phyloP scores from a whole-genome alignment of 192 early-diverging fungal genomes.

The Endogone sp. region DNA sequence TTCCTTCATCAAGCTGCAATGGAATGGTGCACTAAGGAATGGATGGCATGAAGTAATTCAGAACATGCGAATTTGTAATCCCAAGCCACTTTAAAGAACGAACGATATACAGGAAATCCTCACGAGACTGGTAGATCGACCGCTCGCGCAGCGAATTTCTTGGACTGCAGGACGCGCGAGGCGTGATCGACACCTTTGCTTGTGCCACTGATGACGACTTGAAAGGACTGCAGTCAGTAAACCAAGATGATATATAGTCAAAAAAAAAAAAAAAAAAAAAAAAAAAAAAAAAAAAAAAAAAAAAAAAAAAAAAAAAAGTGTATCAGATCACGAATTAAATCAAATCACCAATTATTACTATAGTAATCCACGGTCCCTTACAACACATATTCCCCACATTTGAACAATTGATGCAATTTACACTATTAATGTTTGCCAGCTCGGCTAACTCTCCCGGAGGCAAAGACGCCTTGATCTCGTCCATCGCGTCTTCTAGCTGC shows the following conservation, averaged over 20 bases:
- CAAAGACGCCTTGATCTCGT: slow-evolving; percentile 53
- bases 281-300: too few relatives aligned
- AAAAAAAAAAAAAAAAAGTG: too few relatives aligned
- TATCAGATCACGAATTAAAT: background rate
- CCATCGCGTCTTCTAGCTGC: slow-evolving; percentile 65
- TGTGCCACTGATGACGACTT: slow-evolving; percentile 92
- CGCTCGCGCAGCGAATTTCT: slow-evolving; percentile 80
- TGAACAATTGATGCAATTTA: slow-evolving; percentile 14
- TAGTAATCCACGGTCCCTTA: too few relatives aligned
- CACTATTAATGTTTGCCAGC: slow-evolving; percentile 85
- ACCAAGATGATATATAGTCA: slow-evolving; percentile 3
- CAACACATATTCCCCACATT: background rate
- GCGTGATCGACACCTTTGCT: slow-evolving; percentile 81
- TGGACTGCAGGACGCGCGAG: slow-evolving; percentile 71
- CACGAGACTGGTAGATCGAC: slow-evolving; percentile 88
- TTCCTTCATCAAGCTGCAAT: slow-evolving; percentile 88
- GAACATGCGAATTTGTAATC: background rate
- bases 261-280: too few relatives aligned
- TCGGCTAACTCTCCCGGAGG: slow-evolving; percentile 75
- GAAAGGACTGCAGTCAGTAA: slow-evolving; percentile 46
- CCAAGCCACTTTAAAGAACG: background rate
- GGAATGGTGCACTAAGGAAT: slow-evolving; percentile 78
- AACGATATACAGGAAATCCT: slow-evolving; percentile 10
- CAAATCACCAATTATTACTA: too few relatives aligned
- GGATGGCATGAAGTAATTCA: background rate